Conservation (phyloP, 495 filamentous ascomycete species). For the Lophiostoma macrostomum region DNA sequence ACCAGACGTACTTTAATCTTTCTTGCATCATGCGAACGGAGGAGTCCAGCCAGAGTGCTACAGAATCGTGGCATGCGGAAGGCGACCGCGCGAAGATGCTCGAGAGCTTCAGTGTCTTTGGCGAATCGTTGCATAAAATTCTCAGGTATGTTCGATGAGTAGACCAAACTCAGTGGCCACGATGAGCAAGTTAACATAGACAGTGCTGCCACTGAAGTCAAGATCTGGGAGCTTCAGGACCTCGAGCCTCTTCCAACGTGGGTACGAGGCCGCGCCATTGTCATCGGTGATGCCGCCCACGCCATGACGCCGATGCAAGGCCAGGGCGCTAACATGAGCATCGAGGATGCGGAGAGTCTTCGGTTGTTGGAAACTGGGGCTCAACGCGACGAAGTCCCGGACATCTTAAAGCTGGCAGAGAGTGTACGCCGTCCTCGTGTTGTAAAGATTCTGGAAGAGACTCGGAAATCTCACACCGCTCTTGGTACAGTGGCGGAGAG, state of each 20-base stretch:
- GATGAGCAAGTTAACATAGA: background rate
- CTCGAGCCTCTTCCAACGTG: constrained; percentile 31
- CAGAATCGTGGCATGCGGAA: constrained; percentile 2
- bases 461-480: background rate
- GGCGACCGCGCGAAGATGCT: constrained; percentile 4
- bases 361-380: background rate
- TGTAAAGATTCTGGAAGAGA: background rate
- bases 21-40: constrained; percentile 1
- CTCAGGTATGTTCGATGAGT: background rate
- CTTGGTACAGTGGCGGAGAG: constrained; percentile 2
- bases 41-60: background rate
- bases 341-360: constrained; percentile 33
- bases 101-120: background rate
- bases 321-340: constrained; percentile 20
- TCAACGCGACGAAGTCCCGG: background rate
- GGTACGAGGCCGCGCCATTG: constrained; percentile 43
- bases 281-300: constrained; percentile 53
- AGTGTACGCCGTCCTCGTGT: background rate
- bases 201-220: constrained; percentile 14
- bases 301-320: constrained; percentile 32
- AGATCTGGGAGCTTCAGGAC: constrained; percentile 10
- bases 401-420: background rate
- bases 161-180: background rate
- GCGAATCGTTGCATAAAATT: background rate
- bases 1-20: constrained; percentile 5